Evolutionary conservation across 176 grass and related monocot genomes (phyloP).

Genomic region (Avena atlantica): DNA sequence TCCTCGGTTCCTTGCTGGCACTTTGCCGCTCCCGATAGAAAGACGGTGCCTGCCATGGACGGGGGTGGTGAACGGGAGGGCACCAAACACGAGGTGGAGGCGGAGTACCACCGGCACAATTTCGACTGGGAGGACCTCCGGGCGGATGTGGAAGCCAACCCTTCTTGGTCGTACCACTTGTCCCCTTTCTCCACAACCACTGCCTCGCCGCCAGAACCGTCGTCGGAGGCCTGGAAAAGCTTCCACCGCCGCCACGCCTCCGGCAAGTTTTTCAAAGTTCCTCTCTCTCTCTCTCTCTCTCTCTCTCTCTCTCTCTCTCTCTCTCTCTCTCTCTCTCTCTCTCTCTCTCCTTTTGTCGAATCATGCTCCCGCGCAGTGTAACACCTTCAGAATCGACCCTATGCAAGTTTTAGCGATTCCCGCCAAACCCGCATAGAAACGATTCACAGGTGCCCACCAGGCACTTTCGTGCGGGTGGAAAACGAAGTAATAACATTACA

Average conservation of each 20-base stretch:
- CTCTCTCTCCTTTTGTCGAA: neutral
- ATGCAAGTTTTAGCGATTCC: too few relatives aligned
- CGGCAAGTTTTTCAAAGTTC: conserved; percentile 88
- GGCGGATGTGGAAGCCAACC: conserved; percentile 63
- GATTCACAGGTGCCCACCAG: too few relatives aligned
- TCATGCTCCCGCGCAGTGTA: neutral
- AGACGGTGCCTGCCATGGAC: conserved; percentile 13
- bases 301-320: neutral
- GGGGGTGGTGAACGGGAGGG: neutral
- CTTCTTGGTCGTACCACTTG: conserved; percentile 74
- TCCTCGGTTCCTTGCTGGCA: too few relatives aligned
- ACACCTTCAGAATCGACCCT: too few relatives aligned
- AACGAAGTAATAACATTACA: too few relatives aligned
- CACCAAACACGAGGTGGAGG: conserved; percentile 40
- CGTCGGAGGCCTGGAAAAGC: conserved; percentile 75
- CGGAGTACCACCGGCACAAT: conserved; percentile 80
- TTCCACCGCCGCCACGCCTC: conserved; percentile 85
- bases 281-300: neutral
- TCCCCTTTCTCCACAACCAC: conserved; percentile 35
- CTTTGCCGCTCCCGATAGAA: neutral
- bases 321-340: neutral
- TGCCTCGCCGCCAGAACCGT: neutral
- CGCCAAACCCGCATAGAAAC: too few relatives aligned
- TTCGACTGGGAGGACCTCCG: conserved; percentile 87
- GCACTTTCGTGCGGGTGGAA: too few relatives aligned